A percentile compares a stretch with the other conserved stretches of the same genome.
phyloP scores from a whole-genome alignment of 371 early-diverging fungal genomes.

The Blastocladiella emersonii region DNA sequence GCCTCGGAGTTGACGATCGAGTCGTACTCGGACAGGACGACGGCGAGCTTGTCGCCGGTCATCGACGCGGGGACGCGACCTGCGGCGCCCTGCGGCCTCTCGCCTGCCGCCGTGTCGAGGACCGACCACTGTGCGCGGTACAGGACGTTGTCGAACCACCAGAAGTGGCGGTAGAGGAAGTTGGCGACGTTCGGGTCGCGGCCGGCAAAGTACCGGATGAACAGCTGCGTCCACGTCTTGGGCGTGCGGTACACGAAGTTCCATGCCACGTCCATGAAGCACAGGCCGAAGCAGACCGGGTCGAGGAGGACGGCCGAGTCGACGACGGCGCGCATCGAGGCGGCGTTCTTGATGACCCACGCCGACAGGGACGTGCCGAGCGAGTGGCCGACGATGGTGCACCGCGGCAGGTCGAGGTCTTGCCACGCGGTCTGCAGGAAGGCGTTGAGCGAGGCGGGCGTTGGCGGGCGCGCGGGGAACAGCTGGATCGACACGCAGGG shows the following conservation, averaged over 20 bases:
- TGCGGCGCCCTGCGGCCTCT: neutral
- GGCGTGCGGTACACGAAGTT: slow-evolving; percentile 5
- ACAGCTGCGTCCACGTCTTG: neutral
- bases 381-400: neutral
- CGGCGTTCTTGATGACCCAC: neutral
- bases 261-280: slow-evolving; percentile 1
- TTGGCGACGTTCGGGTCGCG: neutral
- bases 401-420: neutral
- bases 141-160: neutral
- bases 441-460: neutral
- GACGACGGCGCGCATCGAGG: neutral
- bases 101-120: neutral
- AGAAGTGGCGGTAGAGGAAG: neutral
- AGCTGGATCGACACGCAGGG: neutral
- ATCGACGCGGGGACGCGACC: neutral
- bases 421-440: neutral
- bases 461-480: neutral
- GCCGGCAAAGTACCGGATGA: slow-evolving; percentile 1
- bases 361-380: slow-evolving; percentile 2
- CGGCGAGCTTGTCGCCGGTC: too few species aligned
- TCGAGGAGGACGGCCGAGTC: neutral
- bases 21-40: slow-evolving; percentile 3
- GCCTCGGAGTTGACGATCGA: slow-evolving; percentile 2
- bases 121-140: neutral
- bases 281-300: neutral